phyloP scores from a whole-genome alignment of 371 early-diverging fungal genomes.

The Lichtheimia hyalospora region DNA sequence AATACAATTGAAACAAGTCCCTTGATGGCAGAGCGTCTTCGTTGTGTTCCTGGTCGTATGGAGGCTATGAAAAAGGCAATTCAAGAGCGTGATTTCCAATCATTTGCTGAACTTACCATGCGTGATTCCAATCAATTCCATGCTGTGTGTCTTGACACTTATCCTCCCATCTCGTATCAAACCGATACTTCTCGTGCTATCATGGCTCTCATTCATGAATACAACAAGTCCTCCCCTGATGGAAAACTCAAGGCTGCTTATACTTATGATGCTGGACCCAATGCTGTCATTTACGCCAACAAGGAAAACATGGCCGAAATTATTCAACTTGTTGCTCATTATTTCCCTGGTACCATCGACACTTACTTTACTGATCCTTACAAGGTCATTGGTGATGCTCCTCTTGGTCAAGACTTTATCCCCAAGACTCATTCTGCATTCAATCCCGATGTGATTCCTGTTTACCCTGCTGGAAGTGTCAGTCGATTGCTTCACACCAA shows the following conservation, averaged over 20 bases:
- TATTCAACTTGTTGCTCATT: constrained; percentile 76
- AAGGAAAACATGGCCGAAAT: constrained; percentile 81
- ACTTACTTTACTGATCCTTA: constrained; percentile 69
- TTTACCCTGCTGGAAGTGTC: constrained; percentile 73
- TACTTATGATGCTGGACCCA: constrained; percentile 99
- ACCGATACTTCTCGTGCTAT: constrained; percentile 93
- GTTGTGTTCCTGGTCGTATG: constrained; percentile 90
- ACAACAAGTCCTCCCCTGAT: constrained; percentile 71
- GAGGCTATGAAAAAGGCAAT: constrained; percentile 85
- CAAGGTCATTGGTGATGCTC: constrained; percentile 33
- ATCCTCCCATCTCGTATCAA: constrained; percentile 93
- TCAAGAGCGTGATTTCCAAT: constrained; percentile 78
- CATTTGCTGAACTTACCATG: constrained; percentile 96
- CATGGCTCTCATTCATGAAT: constrained; percentile 81
- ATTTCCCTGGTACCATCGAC: constrained; percentile 73
- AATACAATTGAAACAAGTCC: constrained; percentile 89
- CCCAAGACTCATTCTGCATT: constrained; percentile 43
- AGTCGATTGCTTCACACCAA: constrained; percentile 87
- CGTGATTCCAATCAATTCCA: constrained; percentile 99
- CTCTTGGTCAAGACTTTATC: constrained; percentile 44
- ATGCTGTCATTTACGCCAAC: constrained; percentile 94
- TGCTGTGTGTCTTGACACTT: constrained; percentile 92
- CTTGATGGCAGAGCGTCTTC: constrained; percentile 84
- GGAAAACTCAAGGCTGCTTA: constrained; percentile 74
- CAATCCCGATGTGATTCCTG: constrained; percentile 59